phyloP scores from a whole-genome alignment of 495 filamentous ascomycete genomes.

The Echria macrotheca region DNA sequence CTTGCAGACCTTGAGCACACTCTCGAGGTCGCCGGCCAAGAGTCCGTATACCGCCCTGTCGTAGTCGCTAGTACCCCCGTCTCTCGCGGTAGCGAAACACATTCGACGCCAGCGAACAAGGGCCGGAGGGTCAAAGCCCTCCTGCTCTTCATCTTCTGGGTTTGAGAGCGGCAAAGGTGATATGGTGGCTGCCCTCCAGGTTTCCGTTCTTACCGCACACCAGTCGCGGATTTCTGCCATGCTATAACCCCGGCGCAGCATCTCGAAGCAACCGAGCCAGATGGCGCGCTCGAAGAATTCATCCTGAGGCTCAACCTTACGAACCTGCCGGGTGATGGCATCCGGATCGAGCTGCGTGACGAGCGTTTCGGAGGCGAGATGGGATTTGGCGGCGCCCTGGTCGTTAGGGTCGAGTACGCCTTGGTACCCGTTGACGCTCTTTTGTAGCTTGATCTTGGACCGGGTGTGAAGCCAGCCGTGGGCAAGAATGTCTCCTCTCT shows the following conservation, averaged over 20 bases:
- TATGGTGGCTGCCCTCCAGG: constrained; percentile 75
- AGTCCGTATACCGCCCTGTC: constrained; percentile 87
- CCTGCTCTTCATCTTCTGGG: constrained; percentile 30
- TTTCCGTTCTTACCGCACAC: constrained; percentile 70
- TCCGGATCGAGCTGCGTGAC: constrained; percentile 95
- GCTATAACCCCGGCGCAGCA: constrained; percentile 70
- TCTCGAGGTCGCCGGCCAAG: constrained; percentile 73
- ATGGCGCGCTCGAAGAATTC: constrained; percentile 78
- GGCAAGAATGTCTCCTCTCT: constrained; percentile 60
- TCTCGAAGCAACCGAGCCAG: constrained; percentile 85
- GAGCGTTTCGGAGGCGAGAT: constrained; percentile 56
- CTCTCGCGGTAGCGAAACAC: constrained; percentile 69
- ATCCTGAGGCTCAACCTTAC: constrained; percentile 70
- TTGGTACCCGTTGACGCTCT: constrained; percentile 63
- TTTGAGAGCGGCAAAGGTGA: constrained; percentile 48
- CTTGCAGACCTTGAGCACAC: constrained; percentile 68
- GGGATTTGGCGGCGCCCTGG: constrained; percentile 49
- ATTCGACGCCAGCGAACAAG: constrained; percentile 71
- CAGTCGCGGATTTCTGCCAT: constrained; percentile 72
- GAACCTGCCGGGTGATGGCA: constrained; percentile 70
- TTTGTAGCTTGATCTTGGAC: constrained; percentile 81
- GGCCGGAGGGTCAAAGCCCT: constrained; percentile 40
- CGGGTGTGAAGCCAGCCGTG: constrained; percentile 91
- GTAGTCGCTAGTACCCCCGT: constrained; percentile 63
- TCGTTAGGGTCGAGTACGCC: constrained; percentile 57